Conservation (phyloP, 805 yeast genomes). For the Saccharomycopsis vini region DNA sequence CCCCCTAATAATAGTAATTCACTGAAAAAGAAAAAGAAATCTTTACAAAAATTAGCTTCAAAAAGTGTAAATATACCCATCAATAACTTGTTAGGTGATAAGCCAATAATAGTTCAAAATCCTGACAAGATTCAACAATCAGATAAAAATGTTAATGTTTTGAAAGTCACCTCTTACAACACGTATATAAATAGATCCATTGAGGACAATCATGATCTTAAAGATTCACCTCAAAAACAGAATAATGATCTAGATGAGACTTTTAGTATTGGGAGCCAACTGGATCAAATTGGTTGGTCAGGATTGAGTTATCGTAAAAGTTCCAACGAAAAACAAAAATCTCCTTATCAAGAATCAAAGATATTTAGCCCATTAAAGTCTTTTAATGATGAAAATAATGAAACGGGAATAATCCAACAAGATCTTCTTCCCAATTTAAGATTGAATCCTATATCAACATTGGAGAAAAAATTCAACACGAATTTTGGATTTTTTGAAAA, state of each 20-base stretch:
- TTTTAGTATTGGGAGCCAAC: no score
- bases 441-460: conserved; percentile 14
- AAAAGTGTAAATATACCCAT: not conserved
- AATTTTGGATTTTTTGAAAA: conserved; percentile 11
- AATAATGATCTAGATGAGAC: no score
- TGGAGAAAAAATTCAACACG: conserved; percentile 18
- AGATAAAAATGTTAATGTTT: no score
- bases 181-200: not conserved
- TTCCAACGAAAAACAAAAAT: not conserved
- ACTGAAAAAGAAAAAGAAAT: not conserved
- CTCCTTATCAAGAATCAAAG: not conserved
- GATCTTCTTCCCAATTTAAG: conserved; percentile 1
- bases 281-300: not conserved
- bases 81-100: not conserved
- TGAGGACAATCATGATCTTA: not conserved
- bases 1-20: no score
- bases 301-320: not conserved
- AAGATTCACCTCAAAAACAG: no score
- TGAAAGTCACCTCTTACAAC: not conserved
- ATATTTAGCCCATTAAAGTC: not conserved
- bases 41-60: not conserved
- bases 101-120: no score
- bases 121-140: no score
- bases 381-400: not conserved
- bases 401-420: not conserved